Conservation (phyloP, 495 filamentous ascomycete genomes). For the Xylaria grammica region DNA sequence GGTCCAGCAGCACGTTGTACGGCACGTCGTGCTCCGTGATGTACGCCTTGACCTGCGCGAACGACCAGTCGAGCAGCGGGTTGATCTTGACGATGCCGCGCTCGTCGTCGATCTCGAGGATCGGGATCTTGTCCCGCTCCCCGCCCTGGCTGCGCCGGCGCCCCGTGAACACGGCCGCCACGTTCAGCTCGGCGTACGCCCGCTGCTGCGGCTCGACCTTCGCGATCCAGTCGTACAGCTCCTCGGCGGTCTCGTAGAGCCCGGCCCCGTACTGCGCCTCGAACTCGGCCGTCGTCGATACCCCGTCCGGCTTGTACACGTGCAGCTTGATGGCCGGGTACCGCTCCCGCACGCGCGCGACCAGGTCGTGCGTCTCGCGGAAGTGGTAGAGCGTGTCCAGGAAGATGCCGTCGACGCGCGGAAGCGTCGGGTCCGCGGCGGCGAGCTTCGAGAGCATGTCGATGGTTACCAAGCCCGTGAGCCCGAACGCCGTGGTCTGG, state of each 20-base stretch:
- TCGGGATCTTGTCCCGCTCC: slow-evolving; percentile 83
- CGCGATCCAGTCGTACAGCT: slow-evolving; percentile 94
- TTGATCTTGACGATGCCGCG: slow-evolving; percentile 94
- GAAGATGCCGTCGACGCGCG: slow-evolving; percentile 88
- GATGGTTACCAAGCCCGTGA: slow-evolving; percentile 90
- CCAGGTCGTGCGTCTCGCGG: slow-evolving; percentile 80
- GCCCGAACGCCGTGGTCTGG: slow-evolving; percentile 96
- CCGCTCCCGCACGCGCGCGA: slow-evolving; percentile 73
- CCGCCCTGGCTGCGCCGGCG: slow-evolving; percentile 92
- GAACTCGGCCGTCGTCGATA: slow-evolving; percentile 74
- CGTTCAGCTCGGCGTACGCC: slow-evolving; percentile 85
- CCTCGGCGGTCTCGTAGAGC: slow-evolving; percentile 84
- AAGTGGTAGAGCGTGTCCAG: slow-evolving; percentile 98
- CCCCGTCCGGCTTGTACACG: slow-evolving; percentile 82
- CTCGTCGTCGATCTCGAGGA: slow-evolving; percentile 91
- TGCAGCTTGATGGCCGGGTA: slow-evolving; percentile 84
- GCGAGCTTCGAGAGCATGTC: slow-evolving; percentile 93
- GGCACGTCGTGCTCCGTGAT: slow-evolving; percentile 84
- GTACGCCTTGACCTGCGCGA: slow-evolving; percentile 86
- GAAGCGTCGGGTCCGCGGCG: slow-evolving; percentile 64
- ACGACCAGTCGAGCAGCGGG: slow-evolving; percentile 96
- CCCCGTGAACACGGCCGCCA: slow-evolving; percentile 93
- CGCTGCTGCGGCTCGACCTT: slow-evolving; percentile 97
- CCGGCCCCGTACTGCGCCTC: slow-evolving; percentile 78
- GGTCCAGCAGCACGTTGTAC: slow-evolving; percentile 89